Conservation (phyloP, 495 filamentous ascomycete genomes). For the Podospora comata region DNA sequence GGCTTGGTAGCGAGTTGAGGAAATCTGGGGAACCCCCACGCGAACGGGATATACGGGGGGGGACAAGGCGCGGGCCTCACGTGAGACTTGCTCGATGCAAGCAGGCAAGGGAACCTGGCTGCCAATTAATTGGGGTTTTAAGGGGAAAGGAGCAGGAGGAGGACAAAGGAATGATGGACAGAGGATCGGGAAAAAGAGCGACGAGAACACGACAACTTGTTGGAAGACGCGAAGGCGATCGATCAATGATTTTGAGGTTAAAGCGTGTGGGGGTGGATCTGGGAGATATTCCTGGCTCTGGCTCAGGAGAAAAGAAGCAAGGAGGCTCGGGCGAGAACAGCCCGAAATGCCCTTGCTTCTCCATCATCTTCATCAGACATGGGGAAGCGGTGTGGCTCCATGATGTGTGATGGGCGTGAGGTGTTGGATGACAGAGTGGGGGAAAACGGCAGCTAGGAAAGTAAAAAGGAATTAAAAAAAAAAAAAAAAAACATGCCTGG, state of each 20-base stretch:
- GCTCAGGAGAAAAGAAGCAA: neutral
- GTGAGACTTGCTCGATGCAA: constrained; percentile 1
- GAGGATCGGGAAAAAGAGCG: neutral
- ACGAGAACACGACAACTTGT: neutral
- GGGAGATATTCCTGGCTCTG: neutral
- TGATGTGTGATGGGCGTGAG: neutral
- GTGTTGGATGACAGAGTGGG: neutral
- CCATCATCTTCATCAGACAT: neutral
- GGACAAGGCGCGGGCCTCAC: neutral
- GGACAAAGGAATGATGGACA: neutral
- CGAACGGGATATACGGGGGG: neutral
- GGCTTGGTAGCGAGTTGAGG: neutral
- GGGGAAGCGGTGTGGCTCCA: neutral
- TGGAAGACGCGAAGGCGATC: neutral
- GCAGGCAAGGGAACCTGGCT: neutral
- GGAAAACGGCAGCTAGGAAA: neutral
- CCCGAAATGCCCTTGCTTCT: neutral
- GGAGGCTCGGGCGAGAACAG: neutral
- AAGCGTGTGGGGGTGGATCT: neutral
- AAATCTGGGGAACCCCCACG: constrained; percentile 6
- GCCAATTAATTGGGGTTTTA: neutral
- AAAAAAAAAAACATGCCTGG: neutral
- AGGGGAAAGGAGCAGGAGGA: neutral
- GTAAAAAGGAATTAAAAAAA: too few relatives aligned
- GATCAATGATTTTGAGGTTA: neutral